Evolutionary conservation across 352 stramenopile genomes (phyloP), one percentile per base, ranked within the genome.

Genomic region (Elongisporangium senticosum): DNA sequence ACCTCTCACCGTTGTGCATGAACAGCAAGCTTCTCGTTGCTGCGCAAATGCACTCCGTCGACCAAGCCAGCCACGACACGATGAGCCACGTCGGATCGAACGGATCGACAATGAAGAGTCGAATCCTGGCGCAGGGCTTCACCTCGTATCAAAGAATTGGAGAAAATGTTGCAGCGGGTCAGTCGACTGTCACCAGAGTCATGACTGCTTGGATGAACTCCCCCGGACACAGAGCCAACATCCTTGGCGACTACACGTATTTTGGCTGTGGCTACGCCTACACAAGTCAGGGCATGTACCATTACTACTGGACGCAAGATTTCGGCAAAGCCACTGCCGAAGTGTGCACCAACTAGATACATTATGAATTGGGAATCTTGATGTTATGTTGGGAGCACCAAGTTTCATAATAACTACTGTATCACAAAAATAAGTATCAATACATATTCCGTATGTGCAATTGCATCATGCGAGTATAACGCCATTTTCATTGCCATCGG

Each of bases 121-220:
- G 76, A 57, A 75, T 81, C 28, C 49, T 64, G 11, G 55, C 28
- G 3, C 57, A 73, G 8, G 70, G 70, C 14, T 86, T 78, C 61
- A 59, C 66, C 21, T 71, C 65, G 1, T 21, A 23, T 1, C 22
- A 14, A 0, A n/a, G 14, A 40, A 67, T 78, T 15, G 71, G 67
- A n/a, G 77, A 87, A 62, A 87, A 87, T 55, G 73, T 87, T n/a
- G 74, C 74, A 40, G 72, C 74, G 0, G 77, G 77, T 0, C 75
- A 81, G 48, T 49, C 54, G 11, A 66, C 56, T 8, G 71, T 87
- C 1, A 53, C 64, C 7, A 49, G 53, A 19, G 74, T 83, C 21
- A 87, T 85, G 71, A 74, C 39, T 0, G 73, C 70, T 7, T 85
- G 72, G 75, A 78, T 72, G 72, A 80, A 83, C 48, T 86, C 76